Base-by-base conservation (phyloP, 495 filamentous ascomycete species). In the Podospora australis region DNA sequence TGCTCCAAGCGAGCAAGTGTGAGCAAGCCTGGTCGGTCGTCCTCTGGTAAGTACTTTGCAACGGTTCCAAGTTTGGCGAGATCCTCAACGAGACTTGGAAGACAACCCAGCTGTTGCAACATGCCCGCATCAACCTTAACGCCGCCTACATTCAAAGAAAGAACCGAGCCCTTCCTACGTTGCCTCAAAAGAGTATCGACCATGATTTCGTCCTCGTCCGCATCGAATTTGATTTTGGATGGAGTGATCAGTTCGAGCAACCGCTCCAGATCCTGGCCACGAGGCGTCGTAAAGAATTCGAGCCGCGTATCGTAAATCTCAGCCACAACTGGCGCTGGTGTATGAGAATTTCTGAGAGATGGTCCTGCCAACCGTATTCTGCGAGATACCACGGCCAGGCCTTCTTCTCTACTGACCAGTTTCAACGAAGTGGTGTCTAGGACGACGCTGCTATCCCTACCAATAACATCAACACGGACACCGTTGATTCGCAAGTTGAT, bases 1-100 rank as follows among this genome's bases (percentile, higher is more conserved):
- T 80, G 72, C 39, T 80, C 75, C 32, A 96, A 57, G n/a, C 78
- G 66, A 8, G 75, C 70, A 13, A 97, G 67, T 6, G 83, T 90
- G 26, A 99, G 66, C 22, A 97, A 69, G 0, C 94, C 94, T 11
- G 94, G 94, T 1, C 92, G 81, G 52, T 96, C 91, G 68, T 97
- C 94, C 59, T 97, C 90, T 1, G 94, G 90, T 4, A 99, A 73
- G 58, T 97, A 96, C 58, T 95, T 96, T 10, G 92, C 79, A 21
- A 97, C 89, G 6, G 81, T 92, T 9, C 89, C 85, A 5, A 97
- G 70, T 55, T 82, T 83, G 11, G 84, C 74, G 26, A 97, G 49
- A 58, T 99, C 94, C 34, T 85, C 80, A 1, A 75, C 80, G 5
- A 99, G 73, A 14, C 71, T 72, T n/a, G 81, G 70, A 6, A 99